Conservation (phyloP, 1,284 basidiomycete species). For the Leccinum subspadiceum region DNA sequence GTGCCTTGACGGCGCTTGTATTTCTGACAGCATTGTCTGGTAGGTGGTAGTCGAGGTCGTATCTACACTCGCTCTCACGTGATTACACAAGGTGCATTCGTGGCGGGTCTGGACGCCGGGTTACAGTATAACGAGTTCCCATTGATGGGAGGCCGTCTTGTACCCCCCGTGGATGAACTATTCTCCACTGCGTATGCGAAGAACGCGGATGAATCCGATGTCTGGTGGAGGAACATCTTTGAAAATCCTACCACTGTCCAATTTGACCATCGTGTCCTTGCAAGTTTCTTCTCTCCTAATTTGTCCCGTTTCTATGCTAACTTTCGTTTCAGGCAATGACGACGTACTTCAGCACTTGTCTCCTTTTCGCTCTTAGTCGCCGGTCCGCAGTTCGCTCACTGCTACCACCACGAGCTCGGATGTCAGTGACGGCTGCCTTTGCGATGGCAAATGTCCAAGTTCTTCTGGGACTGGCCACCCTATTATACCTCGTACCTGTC, state of each 20-base stretch:
- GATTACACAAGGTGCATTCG: constrained; percentile 78
- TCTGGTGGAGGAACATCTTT: constrained; percentile 91
- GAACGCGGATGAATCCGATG: constrained; percentile 64
- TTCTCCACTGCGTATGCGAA: constrained; percentile 77
- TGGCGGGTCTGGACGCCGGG: constrained; percentile 96
- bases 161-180: constrained; percentile 84
- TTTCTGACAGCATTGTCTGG: constrained; percentile 90
- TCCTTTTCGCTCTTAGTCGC: constrained; percentile 60
- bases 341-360: constrained; percentile 72
- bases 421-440: constrained; percentile 68
- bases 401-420: constrained; percentile 68
- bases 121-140: constrained; percentile 98
- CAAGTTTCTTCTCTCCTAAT: constrained; percentile 38
- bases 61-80: constrained; percentile 6
- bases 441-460: constrained; percentile 87
- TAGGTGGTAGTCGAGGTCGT: constrained; percentile 33
- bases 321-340: constrained; percentile 64
- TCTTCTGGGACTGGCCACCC: constrained; percentile 85
- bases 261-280: constrained; percentile 92
- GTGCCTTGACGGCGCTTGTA: constrained; percentile 71
- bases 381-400: constrained; percentile 52
- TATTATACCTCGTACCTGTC: constrained; percentile 92
- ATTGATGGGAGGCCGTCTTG: constrained; percentile 87
- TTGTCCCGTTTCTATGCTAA: constrained; percentile 3
- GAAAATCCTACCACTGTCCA: constrained; percentile 99